Percentiles rank a stretch among this genome's conserved stretches.
These are phyloP conservation scores for Nakazawaea ernobii DNA, from an alignment of 805 yeast species.

Conservation along the genomic window DNA sequence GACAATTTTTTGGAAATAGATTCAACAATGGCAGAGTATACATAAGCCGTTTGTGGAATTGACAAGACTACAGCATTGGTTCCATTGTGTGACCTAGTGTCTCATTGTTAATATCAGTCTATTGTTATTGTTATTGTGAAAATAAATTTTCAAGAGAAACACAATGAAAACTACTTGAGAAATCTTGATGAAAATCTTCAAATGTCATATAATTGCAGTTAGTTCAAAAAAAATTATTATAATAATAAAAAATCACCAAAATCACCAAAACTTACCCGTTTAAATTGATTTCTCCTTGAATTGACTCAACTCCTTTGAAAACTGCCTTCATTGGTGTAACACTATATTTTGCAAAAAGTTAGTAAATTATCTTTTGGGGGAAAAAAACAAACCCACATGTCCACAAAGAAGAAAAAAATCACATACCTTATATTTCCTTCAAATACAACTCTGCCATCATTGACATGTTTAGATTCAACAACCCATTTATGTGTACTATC, in stretches of 20 bases:
- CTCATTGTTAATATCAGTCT: no score
- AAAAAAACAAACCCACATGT: no score
- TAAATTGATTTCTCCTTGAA: constrained; percentile 53
- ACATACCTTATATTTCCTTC: constrained; percentile 53
- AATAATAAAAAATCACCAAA: not conserved
- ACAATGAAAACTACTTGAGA: no score
- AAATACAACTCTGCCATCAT: constrained; percentile 68
- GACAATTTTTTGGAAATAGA: constrained; percentile 25
- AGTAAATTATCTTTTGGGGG: no score
- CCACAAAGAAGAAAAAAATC: no score
- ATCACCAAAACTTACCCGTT: constrained; percentile 29
- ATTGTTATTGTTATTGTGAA: no score
- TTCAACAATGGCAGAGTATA: constrained; percentile 33
- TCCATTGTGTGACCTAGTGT: no score
- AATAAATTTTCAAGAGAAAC: no score
- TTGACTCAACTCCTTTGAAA: constrained; percentile 47
- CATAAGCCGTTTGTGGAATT: constrained; percentile 32
- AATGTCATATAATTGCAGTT: no score
- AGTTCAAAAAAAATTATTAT: no score
- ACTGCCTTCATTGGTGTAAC: constrained; percentile 72
- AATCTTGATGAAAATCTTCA: no score
- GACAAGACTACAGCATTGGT: constrained; percentile 24
- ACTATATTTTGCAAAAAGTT: constrained; percentile 20
- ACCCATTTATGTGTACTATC: constrained; percentile 55
- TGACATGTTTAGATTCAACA: constrained; percentile 34